Evolutionary conservation across 108 stramenopile genomes (phyloP).

Genomic region (Stephanodiscus triporus): DNA sequence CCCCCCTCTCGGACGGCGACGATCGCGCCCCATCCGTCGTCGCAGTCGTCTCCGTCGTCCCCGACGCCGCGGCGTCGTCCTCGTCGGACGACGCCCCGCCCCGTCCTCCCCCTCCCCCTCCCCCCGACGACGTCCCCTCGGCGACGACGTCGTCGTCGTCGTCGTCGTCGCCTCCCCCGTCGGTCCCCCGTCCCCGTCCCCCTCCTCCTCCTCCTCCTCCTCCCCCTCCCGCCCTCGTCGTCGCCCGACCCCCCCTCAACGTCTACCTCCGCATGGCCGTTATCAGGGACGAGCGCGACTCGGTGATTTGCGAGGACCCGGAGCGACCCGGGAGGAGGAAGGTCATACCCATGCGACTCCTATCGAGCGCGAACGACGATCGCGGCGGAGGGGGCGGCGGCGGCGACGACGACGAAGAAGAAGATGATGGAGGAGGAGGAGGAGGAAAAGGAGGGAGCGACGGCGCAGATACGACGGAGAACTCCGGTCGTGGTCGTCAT

Average conservation of each 20-base stretch:
- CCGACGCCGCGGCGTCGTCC: not conserved
- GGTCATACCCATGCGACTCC: conserved; percentile 29
- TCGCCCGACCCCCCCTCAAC: conserved; percentile 65
- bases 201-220: not conserved
- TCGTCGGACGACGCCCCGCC: too few species aligned
- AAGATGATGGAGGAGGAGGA: not conserved
- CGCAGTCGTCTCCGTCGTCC: not conserved
- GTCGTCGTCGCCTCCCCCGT: too few species aligned
- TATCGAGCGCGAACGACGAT: not conserved
- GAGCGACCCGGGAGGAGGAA: conserved; percentile 57
- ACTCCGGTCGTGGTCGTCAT: too few species aligned
- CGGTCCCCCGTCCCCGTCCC: too few species aligned
- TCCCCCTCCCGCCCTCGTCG: conserved; percentile 5
- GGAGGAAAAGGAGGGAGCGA: conserved; percentile 4
- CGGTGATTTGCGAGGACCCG: conserved; percentile 71
- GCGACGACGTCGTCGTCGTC: too few species aligned
- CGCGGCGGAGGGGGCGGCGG: not conserved
- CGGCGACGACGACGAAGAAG: not conserved
- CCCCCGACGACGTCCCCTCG: too few species aligned
- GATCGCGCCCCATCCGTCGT: not conserved
- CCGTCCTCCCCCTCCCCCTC: too few species aligned
- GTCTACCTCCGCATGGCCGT: conserved; percentile 81
- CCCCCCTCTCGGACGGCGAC: not conserved
- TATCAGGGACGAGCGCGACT: conserved; percentile 64
- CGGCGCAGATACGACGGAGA: conserved; percentile 22